Conservation (phyloP, 2,329 filamentous ascomycete species). For the Cladophialophora exuberans region DNA sequence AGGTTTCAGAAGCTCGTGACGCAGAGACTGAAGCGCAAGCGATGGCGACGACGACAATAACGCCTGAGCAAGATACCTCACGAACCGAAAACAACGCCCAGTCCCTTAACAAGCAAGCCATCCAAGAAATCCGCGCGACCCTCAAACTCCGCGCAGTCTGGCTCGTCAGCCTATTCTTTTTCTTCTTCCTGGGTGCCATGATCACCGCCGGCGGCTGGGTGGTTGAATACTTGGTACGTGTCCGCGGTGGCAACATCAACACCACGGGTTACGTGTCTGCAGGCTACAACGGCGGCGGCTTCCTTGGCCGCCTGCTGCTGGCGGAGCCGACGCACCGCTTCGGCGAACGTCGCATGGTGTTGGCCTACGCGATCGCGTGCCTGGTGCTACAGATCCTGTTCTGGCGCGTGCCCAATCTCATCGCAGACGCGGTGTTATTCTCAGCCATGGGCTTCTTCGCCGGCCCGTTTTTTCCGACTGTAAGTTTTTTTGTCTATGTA, state of each 20-base stretch:
- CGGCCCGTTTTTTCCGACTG: conserved; percentile 70
- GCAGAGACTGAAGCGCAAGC: conserved; percentile 45
- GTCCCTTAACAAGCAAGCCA: conserved; percentile 30
- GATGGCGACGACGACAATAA: background rate
- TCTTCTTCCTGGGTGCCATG: conserved; percentile 74
- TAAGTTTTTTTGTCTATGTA: background rate
- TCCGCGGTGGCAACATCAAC: conserved; percentile 69
- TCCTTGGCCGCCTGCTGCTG: conserved; percentile 68
- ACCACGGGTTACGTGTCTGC: conserved; percentile 74
- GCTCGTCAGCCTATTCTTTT: conserved; percentile 69
- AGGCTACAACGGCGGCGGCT: conserved; percentile 75
- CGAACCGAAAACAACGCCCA: conserved; percentile 43
- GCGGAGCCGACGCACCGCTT: conserved; percentile 69
- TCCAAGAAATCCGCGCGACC: conserved; percentile 25
- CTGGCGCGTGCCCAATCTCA: conserved; percentile 75
- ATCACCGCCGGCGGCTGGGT: conserved; percentile 65
- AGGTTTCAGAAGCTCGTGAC: conserved; percentile 56
- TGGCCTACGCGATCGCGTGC: conserved; percentile 63
- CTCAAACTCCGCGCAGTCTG: conserved; percentile 58
- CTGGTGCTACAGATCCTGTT: conserved; percentile 70
- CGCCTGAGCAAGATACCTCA: conserved; percentile 20
- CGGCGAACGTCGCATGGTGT: conserved; percentile 67
- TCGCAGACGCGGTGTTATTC: conserved; percentile 71
- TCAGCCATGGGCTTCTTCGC: conserved; percentile 73
- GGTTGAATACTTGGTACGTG: conserved; percentile 74